Conservation (phyloP, 441 rosid species). For the Erysimum cheiri region DNA sequence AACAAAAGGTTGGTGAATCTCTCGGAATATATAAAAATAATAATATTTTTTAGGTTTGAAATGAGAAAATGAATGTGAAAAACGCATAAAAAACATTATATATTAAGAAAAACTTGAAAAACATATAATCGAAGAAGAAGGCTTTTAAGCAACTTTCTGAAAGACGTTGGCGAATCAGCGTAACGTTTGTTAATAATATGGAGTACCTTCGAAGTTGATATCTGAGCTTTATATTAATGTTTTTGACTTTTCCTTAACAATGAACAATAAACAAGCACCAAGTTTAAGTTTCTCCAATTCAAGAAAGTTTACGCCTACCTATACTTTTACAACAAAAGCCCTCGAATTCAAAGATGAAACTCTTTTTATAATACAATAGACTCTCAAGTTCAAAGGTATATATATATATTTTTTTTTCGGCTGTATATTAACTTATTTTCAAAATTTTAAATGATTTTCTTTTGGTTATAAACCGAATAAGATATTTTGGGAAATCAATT, state of each 20-base stretch:
- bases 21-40: slow-evolving; percentile 3
- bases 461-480: neutral
- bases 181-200: slow-evolving; percentile 48
- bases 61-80: slow-evolving; percentile 26
- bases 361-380: neutral
- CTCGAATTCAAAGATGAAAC: slow-evolving; percentile 6
- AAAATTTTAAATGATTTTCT: neutral
- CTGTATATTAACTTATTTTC: neutral
- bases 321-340: slow-evolving; percentile 5
- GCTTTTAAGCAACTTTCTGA: slow-evolving; percentile 58
- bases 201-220: slow-evolving; percentile 52
- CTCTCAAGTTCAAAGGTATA: neutral
- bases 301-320: slow-evolving; percentile 13
- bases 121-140: slow-evolving; percentile 42
- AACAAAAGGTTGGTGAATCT: slow-evolving; percentile 45
- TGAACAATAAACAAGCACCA: neutral
- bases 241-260: slow-evolving; percentile 35
- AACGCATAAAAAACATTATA: slow-evolving; percentile 23
- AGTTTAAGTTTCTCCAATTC: slow-evolving; percentile 16
- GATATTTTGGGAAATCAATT: neutral
- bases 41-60: neutral
- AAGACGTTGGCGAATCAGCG: slow-evolving; percentile 55
- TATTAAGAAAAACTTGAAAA: slow-evolving; percentile 10
- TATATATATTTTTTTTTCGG: no score
- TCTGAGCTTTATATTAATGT: slow-evolving; percentile 37